A percentile compares a stretch with the other conserved stretches of the same genome.
These are phyloP conservation scores for Thymus quinquecostatus DNA, from an alignment of 257 asterid genomes.

Conservation along the genomic window DNA sequence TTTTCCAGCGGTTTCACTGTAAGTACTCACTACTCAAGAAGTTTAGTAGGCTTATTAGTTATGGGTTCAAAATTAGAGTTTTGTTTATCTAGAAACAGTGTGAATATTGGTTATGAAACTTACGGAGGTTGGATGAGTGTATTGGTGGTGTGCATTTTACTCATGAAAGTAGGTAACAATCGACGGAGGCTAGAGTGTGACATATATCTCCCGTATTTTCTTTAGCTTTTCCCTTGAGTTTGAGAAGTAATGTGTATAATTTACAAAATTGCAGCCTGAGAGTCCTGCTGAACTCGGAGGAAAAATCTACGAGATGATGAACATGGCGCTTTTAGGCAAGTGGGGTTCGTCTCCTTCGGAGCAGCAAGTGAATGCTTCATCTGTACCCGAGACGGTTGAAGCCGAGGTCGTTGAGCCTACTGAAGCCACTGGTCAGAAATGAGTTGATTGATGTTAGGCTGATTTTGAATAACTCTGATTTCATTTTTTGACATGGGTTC, in stretches of 20 bases:
- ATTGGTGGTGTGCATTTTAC: too few relatives aligned
- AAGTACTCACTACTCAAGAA: conserved; percentile 29
- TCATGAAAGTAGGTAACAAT: too few relatives aligned
- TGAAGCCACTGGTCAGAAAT: conserved; percentile 61
- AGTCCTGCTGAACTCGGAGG: conserved; percentile 96
- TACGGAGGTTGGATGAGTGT: too few relatives aligned
- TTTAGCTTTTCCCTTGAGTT: background rate
- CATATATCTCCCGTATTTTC: too few relatives aligned
- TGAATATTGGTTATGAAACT: too few relatives aligned
- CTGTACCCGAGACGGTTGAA: conserved; percentile 54
- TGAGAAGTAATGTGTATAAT: background rate
- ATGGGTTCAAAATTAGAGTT: too few relatives aligned
- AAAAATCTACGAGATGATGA: conserved; percentile 96
- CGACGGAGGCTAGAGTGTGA: too few relatives aligned
- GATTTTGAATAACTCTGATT: background rate
- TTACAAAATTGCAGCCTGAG: conserved; percentile 68
- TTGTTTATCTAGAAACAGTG: too few relatives aligned
- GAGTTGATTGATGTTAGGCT: background rate
- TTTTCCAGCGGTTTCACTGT: conserved; percentile 97
- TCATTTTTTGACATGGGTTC: background rate
- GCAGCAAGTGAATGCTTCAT: conserved; percentile 41
- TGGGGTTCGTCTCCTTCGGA: conserved; percentile 54
- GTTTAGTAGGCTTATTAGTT: too few relatives aligned
- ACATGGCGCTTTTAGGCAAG: conserved; percentile 74
- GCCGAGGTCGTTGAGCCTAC: conserved; percentile 83